These are phyloP conservation scores for Alloteropsis semialata DNA, from an alignment of 176 grass and related monocot genomes.

Conservation along the genomic window DNA sequence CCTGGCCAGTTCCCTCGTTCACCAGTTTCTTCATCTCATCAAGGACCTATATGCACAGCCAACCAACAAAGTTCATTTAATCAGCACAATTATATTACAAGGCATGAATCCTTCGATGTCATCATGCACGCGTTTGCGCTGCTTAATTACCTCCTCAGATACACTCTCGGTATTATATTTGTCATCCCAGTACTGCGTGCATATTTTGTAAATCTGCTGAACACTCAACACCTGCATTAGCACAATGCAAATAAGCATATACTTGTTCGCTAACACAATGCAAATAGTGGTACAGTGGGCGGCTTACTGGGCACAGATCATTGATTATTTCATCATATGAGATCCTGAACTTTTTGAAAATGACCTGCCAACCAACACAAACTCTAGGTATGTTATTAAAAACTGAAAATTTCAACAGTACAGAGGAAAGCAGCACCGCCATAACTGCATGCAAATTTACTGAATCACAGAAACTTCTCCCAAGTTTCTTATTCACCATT, in stretches of 20 bases:
- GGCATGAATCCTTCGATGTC: background rate
- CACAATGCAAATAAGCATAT: background rate
- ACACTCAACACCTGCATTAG: conserved; percentile 68
- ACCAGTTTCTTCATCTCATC: conserved; percentile 48
- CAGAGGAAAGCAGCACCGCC: background rate
- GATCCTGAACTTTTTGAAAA: conserved; percentile 91
- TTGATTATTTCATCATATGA: conserved; percentile 76
- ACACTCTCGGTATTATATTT: conserved; percentile 97
- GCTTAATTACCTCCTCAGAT: conserved; percentile 62
- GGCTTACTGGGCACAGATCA: conserved; percentile 84
- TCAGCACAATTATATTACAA: background rate
- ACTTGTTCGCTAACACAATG: background rate
- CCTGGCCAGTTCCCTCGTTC: conserved; percentile 35
- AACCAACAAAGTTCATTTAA: conserved; percentile 6
- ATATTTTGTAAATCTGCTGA: conserved; percentile 82
- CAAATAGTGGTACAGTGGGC: background rate
- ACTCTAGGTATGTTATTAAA: background rate
- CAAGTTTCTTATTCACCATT: background rate
- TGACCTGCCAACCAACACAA: conserved; percentile 52
- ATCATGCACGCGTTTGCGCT: background rate
- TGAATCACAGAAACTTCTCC: background rate
- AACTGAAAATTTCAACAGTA: background rate
- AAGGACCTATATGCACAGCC: conserved; percentile 47
- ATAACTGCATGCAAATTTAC: background rate
- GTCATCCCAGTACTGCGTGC: conserved; percentile 91